Percentiles rank a stretch among this genome's conserved stretches.
These are phyloP conservation scores for Daldinia sp. DNA, from an alignment of 2,329 filamentous ascomycete genomes.

Conservation along the genomic window DNA sequence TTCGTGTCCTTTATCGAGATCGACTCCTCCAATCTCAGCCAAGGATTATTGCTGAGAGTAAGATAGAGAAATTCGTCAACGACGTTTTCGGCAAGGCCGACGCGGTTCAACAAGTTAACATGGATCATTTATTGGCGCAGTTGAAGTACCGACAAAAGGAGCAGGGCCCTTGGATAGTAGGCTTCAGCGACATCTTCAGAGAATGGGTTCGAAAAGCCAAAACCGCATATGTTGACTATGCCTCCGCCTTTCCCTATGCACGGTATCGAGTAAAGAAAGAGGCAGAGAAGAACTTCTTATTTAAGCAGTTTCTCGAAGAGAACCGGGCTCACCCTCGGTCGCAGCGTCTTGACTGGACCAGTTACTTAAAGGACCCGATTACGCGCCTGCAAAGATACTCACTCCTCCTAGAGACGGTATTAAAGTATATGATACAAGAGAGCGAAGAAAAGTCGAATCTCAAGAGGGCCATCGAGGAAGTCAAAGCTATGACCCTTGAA, in stretches of 20 bases:
- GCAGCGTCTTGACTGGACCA: slow-evolving; percentile 90
- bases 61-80: slow-evolving; percentile 81
- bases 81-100: slow-evolving; percentile 94
- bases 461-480: slow-evolving; percentile 86
- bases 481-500: slow-evolving; percentile 87
- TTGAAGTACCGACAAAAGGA: slow-evolving; percentile 97
- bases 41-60: slow-evolving; percentile 82
- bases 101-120: slow-evolving; percentile 88
- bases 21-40: slow-evolving; percentile 79
- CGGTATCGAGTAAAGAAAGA: slow-evolving; percentile 87
- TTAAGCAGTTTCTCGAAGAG: slow-evolving; percentile 86
- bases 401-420: slow-evolving; percentile 83
- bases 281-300: slow-evolving; percentile 84
- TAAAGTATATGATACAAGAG: slow-evolving; percentile 85
- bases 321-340: slow-evolving; percentile 83
- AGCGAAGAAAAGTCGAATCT: slow-evolving; percentile 92
- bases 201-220: slow-evolving; percentile 98
- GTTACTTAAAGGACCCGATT: slow-evolving; percentile 92
- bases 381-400: slow-evolving; percentile 92
- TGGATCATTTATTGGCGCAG: slow-evolving; percentile 90
- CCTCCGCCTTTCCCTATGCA: slow-evolving; percentile 85
- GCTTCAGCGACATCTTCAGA: slow-evolving; percentile 96
- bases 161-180: slow-evolving; percentile 92
- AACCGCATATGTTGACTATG: slow-evolving; percentile 90
- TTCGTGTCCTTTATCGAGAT: slow-evolving; percentile 87